Percentiles rank a stretch among this genome's conserved stretches.
Evolutionary conservation across 2,329 filamentous ascomycete genomes (phyloP).

Genomic region (Aurifilum marmelostoma): DNA sequence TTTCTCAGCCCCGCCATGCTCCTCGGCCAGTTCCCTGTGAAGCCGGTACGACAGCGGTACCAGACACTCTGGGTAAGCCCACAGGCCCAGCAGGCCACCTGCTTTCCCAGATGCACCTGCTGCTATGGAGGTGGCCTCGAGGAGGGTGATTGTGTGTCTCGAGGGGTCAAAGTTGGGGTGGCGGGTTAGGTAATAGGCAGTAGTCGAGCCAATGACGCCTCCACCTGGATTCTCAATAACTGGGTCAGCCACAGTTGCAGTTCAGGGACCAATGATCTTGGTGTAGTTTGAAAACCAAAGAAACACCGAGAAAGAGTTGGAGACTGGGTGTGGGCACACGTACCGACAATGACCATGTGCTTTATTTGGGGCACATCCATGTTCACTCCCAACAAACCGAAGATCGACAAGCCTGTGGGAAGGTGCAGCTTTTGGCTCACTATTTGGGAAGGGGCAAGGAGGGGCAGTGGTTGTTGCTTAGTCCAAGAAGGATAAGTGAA

Average conservation of each 20-base stretch:
- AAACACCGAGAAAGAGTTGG: background rate
- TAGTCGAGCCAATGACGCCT: slow-evolving; percentile 89
- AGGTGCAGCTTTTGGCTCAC: background rate
- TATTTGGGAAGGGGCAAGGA: background rate
- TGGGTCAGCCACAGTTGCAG: background rate
- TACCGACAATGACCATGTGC: slow-evolving; percentile 55
- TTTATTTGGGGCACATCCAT: slow-evolving; percentile 37
- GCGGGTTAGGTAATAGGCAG: slow-evolving; percentile 87
- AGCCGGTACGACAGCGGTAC: slow-evolving; percentile 85
- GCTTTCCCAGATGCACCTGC: slow-evolving; percentile 95
- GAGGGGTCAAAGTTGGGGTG: slow-evolving; percentile 79
- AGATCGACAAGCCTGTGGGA: background rate
- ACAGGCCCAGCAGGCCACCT: slow-evolving; percentile 84
- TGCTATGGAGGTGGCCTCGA: slow-evolving; percentile 85
- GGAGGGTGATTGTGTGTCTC: slow-evolving; percentile 77
- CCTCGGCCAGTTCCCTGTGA: slow-evolving; percentile 80
- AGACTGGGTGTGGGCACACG: slow-evolving; percentile 16
- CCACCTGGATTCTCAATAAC: slow-evolving; percentile 64
- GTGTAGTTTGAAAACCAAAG: no score
- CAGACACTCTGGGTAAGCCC: slow-evolving; percentile 85
- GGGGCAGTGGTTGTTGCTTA: background rate
- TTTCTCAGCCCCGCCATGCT: slow-evolving; percentile 74
- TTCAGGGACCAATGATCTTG: no score
- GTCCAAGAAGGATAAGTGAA: background rate
- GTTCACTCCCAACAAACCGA: background rate